These are phyloP conservation scores for Microcyclosporella mali DNA, from an alignment of 2,329 filamentous ascomycete genomes.

Conservation along the genomic window DNA sequence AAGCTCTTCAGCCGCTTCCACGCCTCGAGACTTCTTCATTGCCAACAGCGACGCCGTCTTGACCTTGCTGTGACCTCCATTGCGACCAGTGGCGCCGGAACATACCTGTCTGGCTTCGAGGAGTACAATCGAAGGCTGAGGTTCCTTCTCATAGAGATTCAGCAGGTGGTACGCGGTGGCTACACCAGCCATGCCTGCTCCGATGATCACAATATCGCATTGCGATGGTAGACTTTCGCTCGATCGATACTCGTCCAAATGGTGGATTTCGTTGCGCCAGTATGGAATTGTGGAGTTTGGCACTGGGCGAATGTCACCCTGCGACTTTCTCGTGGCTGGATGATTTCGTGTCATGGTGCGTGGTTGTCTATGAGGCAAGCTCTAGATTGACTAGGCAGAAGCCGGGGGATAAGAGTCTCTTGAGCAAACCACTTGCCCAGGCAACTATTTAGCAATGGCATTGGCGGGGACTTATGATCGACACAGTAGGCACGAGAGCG, in stretches of 20 bases:
- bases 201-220: conserved; percentile 20
- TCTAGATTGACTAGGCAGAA: no score
- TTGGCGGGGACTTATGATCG: no score
- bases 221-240: conserved; percentile 47
- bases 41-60: conserved; percentile 4
- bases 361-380: no score
- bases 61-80: conserved; percentile 17
- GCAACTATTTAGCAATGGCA: no score
- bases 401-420: no score
- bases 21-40: conserved; percentile 13
- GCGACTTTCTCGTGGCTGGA: neutral
- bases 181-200: conserved; percentile 18
- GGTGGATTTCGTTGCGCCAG: conserved; percentile 37
- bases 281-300: conserved; percentile 30
- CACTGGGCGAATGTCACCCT: conserved; percentile 6
- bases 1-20: conserved; percentile 26
- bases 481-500: no score
- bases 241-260: conserved; percentile 51
- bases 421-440: no score
- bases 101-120: conserved; percentile 20
- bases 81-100: conserved; percentile 20
- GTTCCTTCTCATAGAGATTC: neutral
- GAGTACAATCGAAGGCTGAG: conserved; percentile 9
- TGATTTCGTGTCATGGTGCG: neutral
- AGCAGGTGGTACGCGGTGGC: conserved; percentile 16